Evolutionary conservation across 345 rosid species (phyloP).

Genomic region (Erucastrum elatum): DNA sequence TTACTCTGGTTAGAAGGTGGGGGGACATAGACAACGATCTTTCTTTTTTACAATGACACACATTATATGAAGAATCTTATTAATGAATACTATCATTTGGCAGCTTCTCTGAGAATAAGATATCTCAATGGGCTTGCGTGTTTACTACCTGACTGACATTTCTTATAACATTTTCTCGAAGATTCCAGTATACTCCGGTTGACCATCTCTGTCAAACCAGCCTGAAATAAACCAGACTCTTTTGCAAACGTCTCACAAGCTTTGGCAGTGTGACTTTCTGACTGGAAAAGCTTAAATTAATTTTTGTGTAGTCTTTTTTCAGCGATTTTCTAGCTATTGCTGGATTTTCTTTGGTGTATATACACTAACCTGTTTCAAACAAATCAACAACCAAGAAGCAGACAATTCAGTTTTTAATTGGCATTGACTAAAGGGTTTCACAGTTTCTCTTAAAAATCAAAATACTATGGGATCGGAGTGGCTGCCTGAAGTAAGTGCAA

Average conservation of each 20-base stretch:
- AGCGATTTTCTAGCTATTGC: conserved; percentile 74
- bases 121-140: conserved; percentile 73
- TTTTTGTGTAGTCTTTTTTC: conserved; percentile 81
- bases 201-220: conserved; percentile 65
- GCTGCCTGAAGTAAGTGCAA: conserved; percentile 83
- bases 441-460: conserved; percentile 11
- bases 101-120: conserved; percentile 75
- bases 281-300: conserved; percentile 66
- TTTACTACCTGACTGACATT: conserved; percentile 53
- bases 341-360: conserved; percentile 68
- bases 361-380: conserved; percentile 62
- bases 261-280: conserved; percentile 77
- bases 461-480: conserved; percentile 94
- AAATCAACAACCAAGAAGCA: neutral
- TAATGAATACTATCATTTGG: conserved; percentile 41
- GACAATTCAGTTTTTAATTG: too few relatives aligned
- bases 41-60: neutral
- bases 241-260: conserved; percentile 72
- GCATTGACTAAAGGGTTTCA: too few relatives aligned
- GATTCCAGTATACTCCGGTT: conserved; percentile 65
- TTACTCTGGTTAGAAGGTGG: conserved; percentile 13
- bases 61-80: neutral
- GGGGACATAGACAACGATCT: conserved; percentile 9
- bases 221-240: conserved; percentile 59
- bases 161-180: conserved; percentile 49